phyloP scores from a whole-genome alignment of 1,139 yeast species.

The Barnettozyma hawaiiensis region DNA sequence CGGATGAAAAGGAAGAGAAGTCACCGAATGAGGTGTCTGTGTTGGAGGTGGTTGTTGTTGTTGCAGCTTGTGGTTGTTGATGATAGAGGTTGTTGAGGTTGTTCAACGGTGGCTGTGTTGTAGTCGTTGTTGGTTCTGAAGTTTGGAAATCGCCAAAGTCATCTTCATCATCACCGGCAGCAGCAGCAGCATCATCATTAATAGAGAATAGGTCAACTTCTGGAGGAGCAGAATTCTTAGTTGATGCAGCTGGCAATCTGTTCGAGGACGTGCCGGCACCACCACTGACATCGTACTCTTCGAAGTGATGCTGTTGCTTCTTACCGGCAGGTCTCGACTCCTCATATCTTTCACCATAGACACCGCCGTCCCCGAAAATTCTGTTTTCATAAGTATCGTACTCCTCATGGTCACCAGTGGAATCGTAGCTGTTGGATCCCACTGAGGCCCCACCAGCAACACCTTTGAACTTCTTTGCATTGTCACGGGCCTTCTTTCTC shows the following conservation, averaged over 20 bases:
- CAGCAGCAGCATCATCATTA: slow-evolving; percentile 30
- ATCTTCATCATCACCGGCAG: slow-evolving; percentile 68
- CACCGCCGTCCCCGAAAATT: slow-evolving; percentile 72
- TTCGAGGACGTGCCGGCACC: slow-evolving; percentile 26
- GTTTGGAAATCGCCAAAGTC: slow-evolving; percentile 97
- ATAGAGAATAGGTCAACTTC: slow-evolving; percentile 52
- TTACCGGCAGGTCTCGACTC: slow-evolving; percentile 37
- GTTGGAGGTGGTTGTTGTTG: slow-evolving; percentile 14
- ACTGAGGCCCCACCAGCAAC: slow-evolving; percentile 51
- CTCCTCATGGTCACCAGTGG: slow-evolving; percentile 36
- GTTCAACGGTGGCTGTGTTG: slow-evolving; percentile 7
- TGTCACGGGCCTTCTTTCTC: slow-evolving; percentile 82
- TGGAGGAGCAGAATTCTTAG: slow-evolving; percentile 18
- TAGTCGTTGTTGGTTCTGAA: slow-evolving; percentile 25
- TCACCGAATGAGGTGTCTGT: slow-evolving; percentile 22
- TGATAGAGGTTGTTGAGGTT: slow-evolving; percentile 11
- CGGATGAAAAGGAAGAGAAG: slow-evolving; percentile 20
- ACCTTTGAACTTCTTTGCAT: slow-evolving; percentile 75
- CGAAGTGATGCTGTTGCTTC: slow-evolving; percentile 76
- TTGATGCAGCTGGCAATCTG: slow-evolving; percentile 10
- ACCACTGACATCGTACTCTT: slow-evolving; percentile 71
- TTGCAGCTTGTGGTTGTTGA: slow-evolving; percentile 9
- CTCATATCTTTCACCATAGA: slow-evolving; percentile 64
- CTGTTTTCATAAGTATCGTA: slow-evolving; percentile 39
- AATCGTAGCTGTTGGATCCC: slow-evolving; percentile 23